A percentile compares a stretch with the other conserved stretches of the same genome.
Conservation (phyloP, 345 rosid species). For the Cardamine resedifolia region DNA sequence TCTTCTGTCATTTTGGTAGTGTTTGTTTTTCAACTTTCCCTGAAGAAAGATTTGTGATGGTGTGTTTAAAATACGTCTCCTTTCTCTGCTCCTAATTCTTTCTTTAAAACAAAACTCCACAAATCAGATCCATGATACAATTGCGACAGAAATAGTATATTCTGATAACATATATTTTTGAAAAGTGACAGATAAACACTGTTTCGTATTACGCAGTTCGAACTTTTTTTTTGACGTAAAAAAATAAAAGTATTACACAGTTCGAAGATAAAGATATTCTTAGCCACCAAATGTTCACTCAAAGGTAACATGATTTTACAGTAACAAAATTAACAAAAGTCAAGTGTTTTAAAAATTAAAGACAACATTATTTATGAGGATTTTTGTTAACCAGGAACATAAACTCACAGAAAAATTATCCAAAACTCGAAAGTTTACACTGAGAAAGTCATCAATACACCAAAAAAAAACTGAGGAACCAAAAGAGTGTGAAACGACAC, state of each 20-base stretch:
- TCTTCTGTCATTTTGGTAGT: background rate
- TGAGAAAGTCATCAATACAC: constrained; percentile 19
- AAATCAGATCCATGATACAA: background rate
- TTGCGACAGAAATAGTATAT: background rate
- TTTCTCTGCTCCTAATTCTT: background rate
- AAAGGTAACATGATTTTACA: no score
- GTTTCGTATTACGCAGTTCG: no score
- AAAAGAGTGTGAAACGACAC: constrained; percentile 12
- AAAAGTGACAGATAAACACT: background rate
- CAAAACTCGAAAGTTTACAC: constrained; percentile 26
- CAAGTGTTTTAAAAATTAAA: no score
- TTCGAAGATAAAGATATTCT: background rate
- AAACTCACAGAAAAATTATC: constrained; percentile 9
- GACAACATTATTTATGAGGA: background rate
- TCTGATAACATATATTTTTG: background rate
- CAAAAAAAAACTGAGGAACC: background rate
- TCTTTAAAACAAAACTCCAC: background rate
- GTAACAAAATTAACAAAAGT: no score
- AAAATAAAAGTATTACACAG: no score
- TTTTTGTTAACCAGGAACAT: background rate
- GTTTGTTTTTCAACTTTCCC: background rate
- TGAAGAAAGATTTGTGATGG: constrained; percentile 6
- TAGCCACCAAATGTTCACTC: no score
- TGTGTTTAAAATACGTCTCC: background rate
- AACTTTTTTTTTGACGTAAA: no score